These are phyloP conservation scores for Ciborinia camelliae DNA, from an alignment of 2,329 filamentous ascomycete genomes.

Conservation along the genomic window DNA sequence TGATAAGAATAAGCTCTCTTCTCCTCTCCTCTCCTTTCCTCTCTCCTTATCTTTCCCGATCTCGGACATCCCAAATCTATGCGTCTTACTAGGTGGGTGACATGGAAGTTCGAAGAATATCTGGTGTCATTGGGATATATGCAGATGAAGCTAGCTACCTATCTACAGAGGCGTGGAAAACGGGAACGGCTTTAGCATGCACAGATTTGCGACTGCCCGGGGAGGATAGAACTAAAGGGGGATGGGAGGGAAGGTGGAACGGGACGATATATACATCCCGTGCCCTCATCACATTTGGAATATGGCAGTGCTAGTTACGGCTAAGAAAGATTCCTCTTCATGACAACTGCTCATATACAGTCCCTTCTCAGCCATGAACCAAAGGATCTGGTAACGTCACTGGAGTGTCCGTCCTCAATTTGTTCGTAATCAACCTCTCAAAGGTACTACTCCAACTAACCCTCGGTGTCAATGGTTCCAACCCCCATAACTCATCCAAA, in stretches of 20 bases:
- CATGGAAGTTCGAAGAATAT: neutral
- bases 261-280: neutral
- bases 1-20: no score
- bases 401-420: conserved; percentile 29
- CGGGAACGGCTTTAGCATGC: neutral
- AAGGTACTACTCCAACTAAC: conserved; percentile 30
- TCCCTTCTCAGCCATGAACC: conserved; percentile 18
- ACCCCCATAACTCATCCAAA: conserved; percentile 43
- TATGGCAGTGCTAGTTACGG: neutral
- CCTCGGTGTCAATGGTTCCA: conserved; percentile 31
- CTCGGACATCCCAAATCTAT: neutral
- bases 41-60: conserved; percentile 1
- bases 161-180: neutral
- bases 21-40: no score
- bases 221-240: neutral
- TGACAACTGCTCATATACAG: neutral
- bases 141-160: neutral
- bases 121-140: neutral
- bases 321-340: neutral
- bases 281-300: neutral
- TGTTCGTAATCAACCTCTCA: conserved; percentile 32
- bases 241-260: no score
- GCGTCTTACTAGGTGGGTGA: neutral
- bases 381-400: conserved; percentile 28
- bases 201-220: neutral